Base-by-base conservation (phyloP, 306 rosid species). In the Biancaea sappan region DNA sequence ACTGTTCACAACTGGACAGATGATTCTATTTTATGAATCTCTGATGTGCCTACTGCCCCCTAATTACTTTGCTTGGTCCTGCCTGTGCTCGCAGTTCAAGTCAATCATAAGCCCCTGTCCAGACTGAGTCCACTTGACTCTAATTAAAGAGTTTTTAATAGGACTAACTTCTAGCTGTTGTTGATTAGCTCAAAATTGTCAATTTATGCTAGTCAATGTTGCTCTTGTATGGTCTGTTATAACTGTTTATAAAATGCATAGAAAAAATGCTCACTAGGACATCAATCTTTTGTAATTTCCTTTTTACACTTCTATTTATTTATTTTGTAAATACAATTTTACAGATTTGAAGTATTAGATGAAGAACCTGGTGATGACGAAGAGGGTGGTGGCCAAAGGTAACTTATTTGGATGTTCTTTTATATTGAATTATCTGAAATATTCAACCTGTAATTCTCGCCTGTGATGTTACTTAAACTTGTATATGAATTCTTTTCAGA, bases 291-390 rank as follows among this genome's bases (percentile, higher is more conserved):
- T 64, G 11, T 57, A 31, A 8, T 28, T 25, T 7, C n/a, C 72
- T 69, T 66, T 64, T 35, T 24, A 21, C 53, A 66, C 37, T 16
- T 76, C 64, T 61, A 70, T 77, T 57, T 48, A 41, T 51, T 76
- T 7, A n/a, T 57, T 46, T 31, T 58, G 24, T 5, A 18, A 43
- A 63, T 40, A n/a, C 58, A 73, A 56, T 69, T 71, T 59, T 82
- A 75, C 87, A 94, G 99, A 81, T 88, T 94, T 77, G 97, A 94
- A 77, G 97, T 94, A 58, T 86, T 94, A 47, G 99, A 94, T 53
- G 99, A 94, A 85, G 99, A 94, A 68, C 97, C 97, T 0, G 98
- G 96, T 40, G 99, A 94, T 82, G 97, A 94, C 69, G 97, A 94
- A 70, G 99, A 94, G 58, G 67, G 91, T 41, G 84, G 86, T 40